phyloP scores from a whole-genome alignment of 805 yeast species.

The Schizosaccharomyces octosporus region DNA sequence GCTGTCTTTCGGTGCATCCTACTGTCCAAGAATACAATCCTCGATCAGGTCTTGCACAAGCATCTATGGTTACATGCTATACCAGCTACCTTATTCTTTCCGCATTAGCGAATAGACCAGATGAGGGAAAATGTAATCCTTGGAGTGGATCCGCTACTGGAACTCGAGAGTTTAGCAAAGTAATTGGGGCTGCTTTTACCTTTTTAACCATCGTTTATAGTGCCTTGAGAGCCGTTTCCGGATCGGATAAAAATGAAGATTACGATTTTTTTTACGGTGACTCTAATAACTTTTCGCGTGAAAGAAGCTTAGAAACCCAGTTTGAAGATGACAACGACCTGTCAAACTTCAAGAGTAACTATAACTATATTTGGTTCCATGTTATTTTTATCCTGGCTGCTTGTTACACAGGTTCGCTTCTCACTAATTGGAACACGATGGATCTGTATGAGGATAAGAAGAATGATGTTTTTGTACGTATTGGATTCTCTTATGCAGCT shows the following conservation, averaged over 20 bases:
- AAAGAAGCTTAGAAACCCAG: constrained; percentile 24
- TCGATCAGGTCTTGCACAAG: constrained; percentile 85
- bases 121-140: constrained; percentile 79
- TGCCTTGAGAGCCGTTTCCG: constrained; percentile 84
- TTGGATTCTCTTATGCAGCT: constrained; percentile 85
- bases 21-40: constrained; percentile 79
- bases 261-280: constrained; percentile 7
- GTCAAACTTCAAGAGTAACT: neutral
- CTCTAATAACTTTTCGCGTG: constrained; percentile 11
- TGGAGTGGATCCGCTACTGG: constrained; percentile 76
- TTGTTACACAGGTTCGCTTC: constrained; percentile 80
- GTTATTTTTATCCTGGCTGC: constrained; percentile 82
- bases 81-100: constrained; percentile 77
- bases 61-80: constrained; percentile 83
- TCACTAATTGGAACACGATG: constrained; percentile 30
- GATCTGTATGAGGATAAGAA: constrained; percentile 49
- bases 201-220: constrained; percentile 90
- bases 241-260: constrained; percentile 10
- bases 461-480: constrained; percentile 76
- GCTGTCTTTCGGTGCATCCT: constrained; percentile 54
- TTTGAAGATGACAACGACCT: constrained; percentile 13
- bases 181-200: constrained; percentile 72
- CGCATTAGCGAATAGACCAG: constrained; percentile 92
- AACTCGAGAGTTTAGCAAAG: constrained; percentile 16
- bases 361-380: constrained; percentile 28